phyloP scores from a whole-genome alignment of 495 filamentous ascomycete species.

The Lasiosphaeria hispida region DNA sequence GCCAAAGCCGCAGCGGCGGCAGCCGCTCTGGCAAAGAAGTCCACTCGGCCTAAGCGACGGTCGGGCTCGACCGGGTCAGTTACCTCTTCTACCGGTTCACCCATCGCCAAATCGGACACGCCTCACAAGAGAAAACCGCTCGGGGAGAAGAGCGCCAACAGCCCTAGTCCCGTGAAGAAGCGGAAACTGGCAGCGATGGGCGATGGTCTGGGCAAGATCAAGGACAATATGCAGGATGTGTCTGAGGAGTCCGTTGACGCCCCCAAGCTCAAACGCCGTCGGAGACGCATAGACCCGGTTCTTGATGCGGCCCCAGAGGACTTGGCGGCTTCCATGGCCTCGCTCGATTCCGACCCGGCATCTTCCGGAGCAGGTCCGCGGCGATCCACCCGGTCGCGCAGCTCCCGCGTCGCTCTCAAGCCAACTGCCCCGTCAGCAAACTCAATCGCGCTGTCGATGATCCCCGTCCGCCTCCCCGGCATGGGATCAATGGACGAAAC shows the following conservation, averaged over 20 bases:
- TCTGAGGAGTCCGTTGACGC: conserved; percentile 11
- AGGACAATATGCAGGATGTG: neutral
- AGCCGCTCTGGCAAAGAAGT: conserved; percentile 23
- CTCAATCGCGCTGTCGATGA: conserved; percentile 29
- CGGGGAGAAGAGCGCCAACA: conserved; percentile 39
- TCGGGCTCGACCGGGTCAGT: conserved; percentile 25
- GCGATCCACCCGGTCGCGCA: conserved; percentile 30
- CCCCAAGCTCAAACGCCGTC: conserved; percentile 29
- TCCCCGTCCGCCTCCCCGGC: conserved; percentile 31
- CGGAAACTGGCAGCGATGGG: conserved; percentile 28
- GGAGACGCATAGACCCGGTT: conserved; percentile 24
- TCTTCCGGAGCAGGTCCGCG: conserved; percentile 19
- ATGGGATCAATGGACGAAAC: conserved; percentile 27
- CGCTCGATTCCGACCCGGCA: neutral
- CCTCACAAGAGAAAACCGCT: conserved; percentile 35
- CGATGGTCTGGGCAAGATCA: conserved; percentile 14
- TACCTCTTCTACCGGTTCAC: conserved; percentile 29
- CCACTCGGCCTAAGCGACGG: conserved; percentile 19
- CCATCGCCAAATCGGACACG: conserved; percentile 29
- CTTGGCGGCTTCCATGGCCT: neutral
- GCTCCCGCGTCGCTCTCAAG: conserved; percentile 24
- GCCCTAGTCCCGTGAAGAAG: conserved; percentile 35
- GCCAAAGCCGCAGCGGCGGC: conserved; percentile 34
- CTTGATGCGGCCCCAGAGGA: neutral
- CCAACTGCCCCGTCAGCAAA: conserved; percentile 33